Conservation (phyloP, 2,329 filamentous ascomycete genomes). For the Colletotrichum sublineola region DNA sequence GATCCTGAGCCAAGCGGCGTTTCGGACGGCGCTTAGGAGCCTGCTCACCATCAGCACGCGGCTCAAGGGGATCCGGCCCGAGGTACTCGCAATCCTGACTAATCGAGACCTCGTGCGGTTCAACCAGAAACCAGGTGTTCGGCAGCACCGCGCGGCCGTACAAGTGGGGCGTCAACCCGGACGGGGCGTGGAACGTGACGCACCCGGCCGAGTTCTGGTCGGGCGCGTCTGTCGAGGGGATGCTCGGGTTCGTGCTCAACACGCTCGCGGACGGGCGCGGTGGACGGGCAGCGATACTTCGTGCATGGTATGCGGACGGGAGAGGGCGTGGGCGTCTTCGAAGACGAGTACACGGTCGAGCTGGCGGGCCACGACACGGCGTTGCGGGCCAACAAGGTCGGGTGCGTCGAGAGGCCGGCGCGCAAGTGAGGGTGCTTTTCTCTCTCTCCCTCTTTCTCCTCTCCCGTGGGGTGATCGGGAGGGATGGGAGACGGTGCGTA, state of each 20-base stretch:
- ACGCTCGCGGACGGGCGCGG: slow-evolving; percentile 58
- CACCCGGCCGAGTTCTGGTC: slow-evolving; percentile 65
- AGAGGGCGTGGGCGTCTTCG: slow-evolving; percentile 53
- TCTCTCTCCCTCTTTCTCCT: neutral
- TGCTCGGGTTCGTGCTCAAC: slow-evolving; percentile 64
- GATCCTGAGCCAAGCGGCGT: slow-evolving; percentile 64
- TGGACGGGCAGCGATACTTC: slow-evolving; percentile 48
- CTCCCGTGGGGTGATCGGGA: too few relatives aligned
- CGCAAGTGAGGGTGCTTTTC: neutral
- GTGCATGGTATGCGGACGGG: slow-evolving; percentile 63
- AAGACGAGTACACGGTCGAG: slow-evolving; percentile 46
- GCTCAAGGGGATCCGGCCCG: slow-evolving; percentile 52
- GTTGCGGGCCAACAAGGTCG: slow-evolving; percentile 44
- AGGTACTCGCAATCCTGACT: slow-evolving; percentile 56
- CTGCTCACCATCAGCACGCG: slow-evolving; percentile 63
- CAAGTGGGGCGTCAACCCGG: slow-evolving; percentile 63
- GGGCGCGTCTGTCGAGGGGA: slow-evolving; percentile 57
- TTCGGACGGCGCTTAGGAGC: slow-evolving; percentile 62
- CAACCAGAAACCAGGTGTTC: slow-evolving; percentile 59
- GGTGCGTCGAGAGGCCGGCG: slow-evolving; percentile 39
- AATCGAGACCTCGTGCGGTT: slow-evolving; percentile 57
- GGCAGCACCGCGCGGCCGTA: slow-evolving; percentile 60
- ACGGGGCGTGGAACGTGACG: slow-evolving; percentile 62
- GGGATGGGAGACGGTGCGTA: neutral
- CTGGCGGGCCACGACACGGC: slow-evolving; percentile 54